A percentile compares a stretch with the other conserved stretches of the same genome.
Conservation (phyloP, 352 stramenopile species). For the Globisporangium splendens region DNA sequence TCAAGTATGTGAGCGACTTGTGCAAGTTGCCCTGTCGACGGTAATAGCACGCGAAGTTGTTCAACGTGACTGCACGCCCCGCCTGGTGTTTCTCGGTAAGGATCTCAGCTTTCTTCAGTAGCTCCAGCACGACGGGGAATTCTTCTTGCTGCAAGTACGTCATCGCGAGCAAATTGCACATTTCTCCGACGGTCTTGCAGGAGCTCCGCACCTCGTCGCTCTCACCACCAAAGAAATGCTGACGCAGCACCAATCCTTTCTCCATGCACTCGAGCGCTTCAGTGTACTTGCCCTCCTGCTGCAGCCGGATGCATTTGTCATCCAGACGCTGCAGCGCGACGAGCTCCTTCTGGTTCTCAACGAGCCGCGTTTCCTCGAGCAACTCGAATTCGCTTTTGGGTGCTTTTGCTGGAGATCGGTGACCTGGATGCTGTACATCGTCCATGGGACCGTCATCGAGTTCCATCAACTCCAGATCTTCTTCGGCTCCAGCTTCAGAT, state of each 20-base stretch:
- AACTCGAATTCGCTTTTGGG: slow-evolving; percentile 30
- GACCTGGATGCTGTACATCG: background rate
- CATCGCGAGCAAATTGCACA: slow-evolving; percentile 95
- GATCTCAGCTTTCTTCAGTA: slow-evolving; percentile 94
- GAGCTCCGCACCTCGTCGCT: slow-evolving; percentile 88
- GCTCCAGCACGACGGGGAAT: slow-evolving; percentile 88
- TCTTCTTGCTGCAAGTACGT: slow-evolving; percentile 94
- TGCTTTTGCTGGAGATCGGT: background rate
- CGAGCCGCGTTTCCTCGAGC: slow-evolving; percentile 26
- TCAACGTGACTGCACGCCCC: slow-evolving; percentile 89
- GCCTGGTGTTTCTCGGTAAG: slow-evolving; percentile 85
- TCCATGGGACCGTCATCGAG: slow-evolving; percentile 22
- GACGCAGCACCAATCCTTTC: slow-evolving; percentile 87
- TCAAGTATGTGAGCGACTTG: slow-evolving; percentile 90
- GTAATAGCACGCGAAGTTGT: slow-evolving; percentile 95
- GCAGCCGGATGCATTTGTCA: slow-evolving; percentile 86
- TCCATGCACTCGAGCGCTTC: slow-evolving; percentile 94
- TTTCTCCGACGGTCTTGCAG: slow-evolving; percentile 93
- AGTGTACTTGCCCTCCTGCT: slow-evolving; percentile 90
- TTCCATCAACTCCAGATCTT: slow-evolving; percentile 28
- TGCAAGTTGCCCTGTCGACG: slow-evolving; percentile 88
- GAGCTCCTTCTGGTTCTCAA: slow-evolving; percentile 83
- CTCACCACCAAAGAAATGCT: slow-evolving; percentile 92
- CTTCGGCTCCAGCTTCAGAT: background rate
- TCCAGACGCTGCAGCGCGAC: slow-evolving; percentile 88